phyloP scores from a whole-genome alignment of 2,329 filamentous ascomycete species.

The Clarireedia homoeocarpa region DNA sequence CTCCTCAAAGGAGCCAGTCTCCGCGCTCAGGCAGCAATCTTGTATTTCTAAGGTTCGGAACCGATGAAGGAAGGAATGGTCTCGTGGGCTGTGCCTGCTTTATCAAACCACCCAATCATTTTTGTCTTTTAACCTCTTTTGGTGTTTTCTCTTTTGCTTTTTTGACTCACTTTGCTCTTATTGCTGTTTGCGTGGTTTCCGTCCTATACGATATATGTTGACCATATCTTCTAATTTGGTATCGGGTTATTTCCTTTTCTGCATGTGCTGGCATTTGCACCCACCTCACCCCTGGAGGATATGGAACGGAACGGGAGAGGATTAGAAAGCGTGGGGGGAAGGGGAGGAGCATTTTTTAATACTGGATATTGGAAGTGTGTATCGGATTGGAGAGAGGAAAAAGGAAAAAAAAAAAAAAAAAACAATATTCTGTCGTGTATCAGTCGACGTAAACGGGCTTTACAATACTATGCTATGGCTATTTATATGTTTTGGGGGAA shows the following conservation, averaged over 20 bases:
- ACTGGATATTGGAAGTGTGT: conserved; percentile 5
- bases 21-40: conserved; percentile 23
- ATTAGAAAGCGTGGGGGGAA: background rate
- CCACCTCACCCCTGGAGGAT: no score
- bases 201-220: background rate
- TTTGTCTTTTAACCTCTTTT: no score
- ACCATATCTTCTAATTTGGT: background rate
- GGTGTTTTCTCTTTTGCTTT: background rate
- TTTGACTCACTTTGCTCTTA: background rate
- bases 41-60: conserved; percentile 14
- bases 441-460: background rate
- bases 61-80: background rate
- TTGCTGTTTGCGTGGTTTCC: background rate
- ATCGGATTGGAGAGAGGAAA: background rate
- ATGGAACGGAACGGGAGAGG: background rate
- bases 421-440: background rate
- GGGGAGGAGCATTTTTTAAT: background rate
- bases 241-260: background rate
- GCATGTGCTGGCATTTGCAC: no score
- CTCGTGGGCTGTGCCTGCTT: conserved; percentile 4
- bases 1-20: conserved; percentile 19
- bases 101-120: background rate
- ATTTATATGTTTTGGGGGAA: background rate
- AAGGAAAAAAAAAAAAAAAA: background rate
- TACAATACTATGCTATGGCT: background rate